Percentiles rank a stretch among this genome's conserved stretches.
phyloP scores from a whole-genome alignment of 2,329 filamentous ascomycete genomes.

The Emmonsiellopsis sp. region DNA sequence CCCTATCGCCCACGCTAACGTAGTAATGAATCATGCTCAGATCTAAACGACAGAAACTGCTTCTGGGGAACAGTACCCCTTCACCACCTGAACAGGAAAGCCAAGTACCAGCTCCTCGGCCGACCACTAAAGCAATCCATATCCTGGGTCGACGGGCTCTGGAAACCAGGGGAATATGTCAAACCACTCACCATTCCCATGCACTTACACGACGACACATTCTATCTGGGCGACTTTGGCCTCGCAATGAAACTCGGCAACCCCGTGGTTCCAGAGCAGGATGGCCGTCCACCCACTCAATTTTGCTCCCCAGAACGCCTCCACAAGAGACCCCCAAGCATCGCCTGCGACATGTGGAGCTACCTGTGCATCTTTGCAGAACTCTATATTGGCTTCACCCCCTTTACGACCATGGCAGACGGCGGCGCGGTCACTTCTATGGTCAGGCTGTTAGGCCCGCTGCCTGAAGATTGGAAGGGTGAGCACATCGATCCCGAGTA shows the following conservation, averaged over 20 bases:
- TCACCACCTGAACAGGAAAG: neutral
- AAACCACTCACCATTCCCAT: neutral
- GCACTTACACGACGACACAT: neutral
- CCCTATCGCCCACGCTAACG: neutral
- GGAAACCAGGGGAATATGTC: conserved; percentile 2
- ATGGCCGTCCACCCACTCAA: neutral
- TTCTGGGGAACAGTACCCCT: conserved; percentile 3
- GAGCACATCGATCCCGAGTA: neutral
- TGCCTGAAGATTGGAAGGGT: conserved; percentile 2
- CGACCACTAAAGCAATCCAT: conserved; percentile 1
- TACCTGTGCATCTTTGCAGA: conserved; percentile 4
- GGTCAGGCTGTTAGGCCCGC: neutral
- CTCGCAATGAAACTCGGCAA: neutral
- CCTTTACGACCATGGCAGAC: neutral
- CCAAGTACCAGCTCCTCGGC: neutral
- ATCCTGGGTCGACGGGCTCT: neutral
- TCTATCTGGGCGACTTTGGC: conserved; percentile 3
- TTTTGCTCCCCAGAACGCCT: conserved; percentile 3
- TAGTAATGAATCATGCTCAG: neutral
- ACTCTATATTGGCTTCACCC: neutral
- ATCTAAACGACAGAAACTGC: conserved; percentile 2
- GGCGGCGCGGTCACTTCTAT: conserved; percentile 1
- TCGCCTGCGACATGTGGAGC: conserved; percentile 4
- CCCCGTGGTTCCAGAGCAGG: neutral
- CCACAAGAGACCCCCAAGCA: neutral